phyloP scores from a whole-genome alignment of 225 moss, liverwort and hornwort species.

The Takakia lepidozioides region DNA sequence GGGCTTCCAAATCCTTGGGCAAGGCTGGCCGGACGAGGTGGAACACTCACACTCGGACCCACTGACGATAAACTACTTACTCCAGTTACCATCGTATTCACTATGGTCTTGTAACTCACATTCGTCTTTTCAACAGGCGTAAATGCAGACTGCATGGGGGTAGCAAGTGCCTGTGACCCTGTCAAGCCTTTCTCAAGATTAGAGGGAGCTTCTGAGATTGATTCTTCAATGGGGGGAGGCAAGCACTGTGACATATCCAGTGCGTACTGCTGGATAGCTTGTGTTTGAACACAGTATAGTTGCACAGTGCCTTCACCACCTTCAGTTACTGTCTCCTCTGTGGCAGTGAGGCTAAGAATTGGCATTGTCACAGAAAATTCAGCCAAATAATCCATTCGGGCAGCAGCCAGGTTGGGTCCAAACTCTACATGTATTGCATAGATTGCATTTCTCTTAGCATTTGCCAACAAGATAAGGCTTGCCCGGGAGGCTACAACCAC shows the following conservation, averaged over 20 bases:
- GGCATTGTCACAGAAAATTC: constrained; percentile 78
- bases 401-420: constrained; percentile 37
- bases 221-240: constrained; percentile 46
- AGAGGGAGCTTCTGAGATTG: constrained; percentile 35
- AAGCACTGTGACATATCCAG: constrained; percentile 71
- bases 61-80: no score
- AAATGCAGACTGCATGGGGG: constrained; percentile 22
- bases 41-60: constrained; percentile 38
- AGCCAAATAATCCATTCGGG: constrained; percentile 75
- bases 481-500: constrained; percentile 60
- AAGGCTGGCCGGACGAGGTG: constrained; percentile 39
- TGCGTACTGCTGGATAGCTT: constrained; percentile 71
- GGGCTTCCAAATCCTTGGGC: constrained; percentile 33
- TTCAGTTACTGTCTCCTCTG: constrained; percentile 63
- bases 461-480: constrained; percentile 73
- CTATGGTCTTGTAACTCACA: constrained; percentile 22
- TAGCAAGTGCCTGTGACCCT: constrained; percentile 17
- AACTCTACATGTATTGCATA: constrained; percentile 80
- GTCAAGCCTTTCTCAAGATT: constrained; percentile 43
- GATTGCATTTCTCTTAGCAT: constrained; percentile 71
- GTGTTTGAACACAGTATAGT: constrained; percentile 83
- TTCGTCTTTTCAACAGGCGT: constrained; percentile 26
- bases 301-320: constrained; percentile 68
- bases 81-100: constrained; percentile 16
- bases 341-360: constrained; percentile 74